Conservation (phyloP, 805 yeast genomes). For the Tetrapisispora nanseiensis region DNA sequence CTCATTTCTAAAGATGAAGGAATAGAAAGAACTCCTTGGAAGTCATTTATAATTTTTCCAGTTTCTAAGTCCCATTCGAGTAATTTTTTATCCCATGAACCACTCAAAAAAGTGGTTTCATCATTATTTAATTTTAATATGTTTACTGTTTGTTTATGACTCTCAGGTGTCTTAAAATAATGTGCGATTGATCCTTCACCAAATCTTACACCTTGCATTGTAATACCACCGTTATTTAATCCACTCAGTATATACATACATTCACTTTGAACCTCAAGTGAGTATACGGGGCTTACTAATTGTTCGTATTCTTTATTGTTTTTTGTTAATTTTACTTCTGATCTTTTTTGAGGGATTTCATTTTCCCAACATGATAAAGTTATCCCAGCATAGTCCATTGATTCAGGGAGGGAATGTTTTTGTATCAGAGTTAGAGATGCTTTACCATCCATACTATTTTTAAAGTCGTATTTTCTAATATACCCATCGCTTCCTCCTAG, state of each 20-base stretch:
- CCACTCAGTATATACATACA: conserved; percentile 84
- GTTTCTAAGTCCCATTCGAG: conserved; percentile 79
- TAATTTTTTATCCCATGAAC: conserved; percentile 82
- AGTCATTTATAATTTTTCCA: conserved; percentile 45
- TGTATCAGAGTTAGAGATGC: conserved; percentile 85
- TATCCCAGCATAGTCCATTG: conserved; percentile 77
- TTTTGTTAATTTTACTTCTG: conserved; percentile 28
- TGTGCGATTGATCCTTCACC: conserved; percentile 76
- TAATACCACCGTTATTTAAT: conserved; percentile 72
- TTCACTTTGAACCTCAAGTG: conserved; percentile 74
- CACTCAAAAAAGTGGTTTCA: conserved; percentile 63
- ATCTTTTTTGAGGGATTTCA: conserved; percentile 66
- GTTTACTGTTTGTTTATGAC: conserved; percentile 69
- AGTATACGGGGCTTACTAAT: conserved; percentile 71
- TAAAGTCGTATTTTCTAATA: conserved; percentile 80
- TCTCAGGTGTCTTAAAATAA: conserved; percentile 43
- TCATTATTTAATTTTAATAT: conserved; percentile 50
- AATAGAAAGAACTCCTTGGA: conserved; percentile 61
- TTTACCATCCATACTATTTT: conserved; percentile 77
- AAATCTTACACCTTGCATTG: conserved; percentile 72
- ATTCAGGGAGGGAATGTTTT: conserved; percentile 77
- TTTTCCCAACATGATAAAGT: conserved; percentile 88
- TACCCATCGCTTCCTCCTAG: conserved; percentile 96
- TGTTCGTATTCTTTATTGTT: conserved; percentile 39
- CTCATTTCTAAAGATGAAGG: conserved; percentile 65